Evolutionary conservation across 208 protist genomes (phyloP).

Genomic region (Entamoeba dispar): DNA sequence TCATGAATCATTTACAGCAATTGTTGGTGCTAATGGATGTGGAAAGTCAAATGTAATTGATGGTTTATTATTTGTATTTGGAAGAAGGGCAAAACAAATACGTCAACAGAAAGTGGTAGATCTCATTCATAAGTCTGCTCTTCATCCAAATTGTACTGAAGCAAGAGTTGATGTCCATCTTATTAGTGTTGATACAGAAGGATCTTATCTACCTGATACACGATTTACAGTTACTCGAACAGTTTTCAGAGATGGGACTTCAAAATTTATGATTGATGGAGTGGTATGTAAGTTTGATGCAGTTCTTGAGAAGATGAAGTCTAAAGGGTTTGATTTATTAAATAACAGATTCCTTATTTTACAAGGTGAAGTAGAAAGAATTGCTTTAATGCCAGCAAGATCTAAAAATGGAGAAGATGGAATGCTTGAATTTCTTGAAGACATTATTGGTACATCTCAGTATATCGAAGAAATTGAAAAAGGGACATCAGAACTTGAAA

Average conservation of each 20-base stretch:
- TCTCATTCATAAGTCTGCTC: constrained; percentile 85
- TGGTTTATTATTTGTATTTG: constrained; percentile 98
- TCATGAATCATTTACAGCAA: constrained; percentile 80
- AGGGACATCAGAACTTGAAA: constrained; percentile 51
- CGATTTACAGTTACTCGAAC: neutral
- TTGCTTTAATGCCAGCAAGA: constrained; percentile 98
- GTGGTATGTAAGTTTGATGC: constrained; percentile 31
- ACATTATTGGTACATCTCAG: constrained; percentile 81
- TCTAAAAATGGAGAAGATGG: constrained; percentile 47
- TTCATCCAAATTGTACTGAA: neutral
- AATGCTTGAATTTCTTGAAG: constrained; percentile 99
- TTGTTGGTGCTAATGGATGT: constrained; percentile 98
- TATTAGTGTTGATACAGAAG: neutral
- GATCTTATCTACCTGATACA: constrained; percentile 45
- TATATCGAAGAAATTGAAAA: constrained; percentile 47
- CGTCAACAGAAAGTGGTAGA: constrained; percentile 76
- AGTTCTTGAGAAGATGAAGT: constrained; percentile 56
- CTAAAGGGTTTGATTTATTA: constrained; percentile 88
- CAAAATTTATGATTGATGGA: constrained; percentile 43
- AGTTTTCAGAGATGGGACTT: neutral
- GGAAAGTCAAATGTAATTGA: constrained; percentile 99
- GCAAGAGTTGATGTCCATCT: constrained; percentile 4
- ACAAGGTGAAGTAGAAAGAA: constrained; percentile 96
- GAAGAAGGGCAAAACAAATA: constrained; percentile 81
- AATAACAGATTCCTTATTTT: constrained; percentile 99